Evolutionary conservation across 2,329 filamentous ascomycete genomes (phyloP).

Genomic region (Aureobasidium uvarum): DNA sequence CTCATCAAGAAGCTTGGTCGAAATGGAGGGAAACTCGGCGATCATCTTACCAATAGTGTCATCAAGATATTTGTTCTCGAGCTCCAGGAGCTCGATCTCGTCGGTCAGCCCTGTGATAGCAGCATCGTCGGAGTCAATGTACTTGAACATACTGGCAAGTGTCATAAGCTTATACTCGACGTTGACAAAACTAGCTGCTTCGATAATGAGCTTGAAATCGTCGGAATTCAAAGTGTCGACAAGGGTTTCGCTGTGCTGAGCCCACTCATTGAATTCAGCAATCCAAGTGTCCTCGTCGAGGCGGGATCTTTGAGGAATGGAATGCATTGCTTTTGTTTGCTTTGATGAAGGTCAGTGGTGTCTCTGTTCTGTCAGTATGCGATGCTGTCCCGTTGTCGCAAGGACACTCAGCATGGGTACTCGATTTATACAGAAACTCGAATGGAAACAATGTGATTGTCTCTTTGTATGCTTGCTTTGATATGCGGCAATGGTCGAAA

Average conservation of each 20-base stretch:
- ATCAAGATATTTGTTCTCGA: not conserved
- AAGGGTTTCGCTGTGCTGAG: not conserved
- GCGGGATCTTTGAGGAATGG: not conserved
- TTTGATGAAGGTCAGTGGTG: not conserved
- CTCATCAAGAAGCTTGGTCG: constrained; percentile 2
- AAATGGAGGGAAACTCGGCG: not conserved
- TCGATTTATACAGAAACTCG: not conserved
- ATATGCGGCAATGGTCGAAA: not conserved
- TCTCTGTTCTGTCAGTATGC: not conserved
- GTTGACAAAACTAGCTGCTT: not conserved
- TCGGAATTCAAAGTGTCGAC: not conserved
- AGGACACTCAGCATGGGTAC: not conserved
- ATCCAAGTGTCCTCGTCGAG: not conserved
- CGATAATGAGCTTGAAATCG: not conserved
- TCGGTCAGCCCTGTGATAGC: not conserved
- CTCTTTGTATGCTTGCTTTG: constrained; percentile 10
- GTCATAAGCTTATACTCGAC: not conserved
- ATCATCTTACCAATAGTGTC: not conserved
- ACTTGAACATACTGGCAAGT: not conserved
- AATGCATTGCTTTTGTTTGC: not conserved
- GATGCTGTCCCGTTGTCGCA: not conserved
- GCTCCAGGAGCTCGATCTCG: not conserved
- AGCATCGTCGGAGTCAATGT: not conserved
- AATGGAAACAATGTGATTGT: constrained; percentile 4
- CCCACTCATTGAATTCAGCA: not conserved